Percentiles rank a stretch among this genome's conserved stretches.
Evolutionary conservation across 2,329 filamentous ascomycete genomes (phyloP).

Genomic region (Colletotrichum sp.): DNA sequence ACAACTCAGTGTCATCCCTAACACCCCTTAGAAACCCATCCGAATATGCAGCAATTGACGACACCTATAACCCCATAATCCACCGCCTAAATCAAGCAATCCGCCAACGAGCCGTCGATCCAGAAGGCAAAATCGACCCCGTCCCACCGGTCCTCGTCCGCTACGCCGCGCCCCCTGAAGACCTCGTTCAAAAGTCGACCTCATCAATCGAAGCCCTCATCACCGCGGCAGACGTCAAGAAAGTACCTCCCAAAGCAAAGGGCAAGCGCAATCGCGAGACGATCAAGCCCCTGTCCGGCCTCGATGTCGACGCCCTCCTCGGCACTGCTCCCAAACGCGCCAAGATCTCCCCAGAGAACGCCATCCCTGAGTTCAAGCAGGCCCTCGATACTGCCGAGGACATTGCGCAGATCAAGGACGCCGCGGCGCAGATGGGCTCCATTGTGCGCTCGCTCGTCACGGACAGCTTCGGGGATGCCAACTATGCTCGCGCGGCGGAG

Average conservation of each 20-base stretch:
- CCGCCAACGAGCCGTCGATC: slow-evolving; percentile 79
- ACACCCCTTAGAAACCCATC: slow-evolving; percentile 40
- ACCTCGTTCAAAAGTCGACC: slow-evolving; percentile 64
- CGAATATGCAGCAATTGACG: slow-evolving; percentile 80
- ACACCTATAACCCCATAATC: slow-evolving; percentile 83
- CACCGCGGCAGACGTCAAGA: slow-evolving; percentile 79
- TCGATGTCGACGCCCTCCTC: slow-evolving; percentile 86
- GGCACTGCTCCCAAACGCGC: slow-evolving; percentile 49
- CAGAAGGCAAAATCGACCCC: slow-evolving; percentile 66
- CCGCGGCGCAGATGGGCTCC: slow-evolving; percentile 74
- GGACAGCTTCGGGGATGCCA: slow-evolving; percentile 75
- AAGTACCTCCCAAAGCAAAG: slow-evolving; percentile 82
- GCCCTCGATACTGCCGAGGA: slow-evolving; percentile 67
- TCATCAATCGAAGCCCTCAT: slow-evolving; percentile 68
- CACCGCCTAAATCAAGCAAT: slow-evolving; percentile 90
- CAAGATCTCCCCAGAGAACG: slow-evolving; percentile 68
- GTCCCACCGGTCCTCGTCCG: slow-evolving; percentile 70
- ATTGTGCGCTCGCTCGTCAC: slow-evolving; percentile 74
- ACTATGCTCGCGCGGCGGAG: slow-evolving; percentile 78
- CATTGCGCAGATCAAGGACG: slow-evolving; percentile 66
- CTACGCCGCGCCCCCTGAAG: slow-evolving; percentile 74
- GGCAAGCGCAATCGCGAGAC: slow-evolving; percentile 73
- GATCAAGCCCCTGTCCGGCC: slow-evolving; percentile 85
- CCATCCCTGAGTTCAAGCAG: slow-evolving; percentile 91
- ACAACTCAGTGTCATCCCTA: background rate